Percentiles rank a stretch among this genome's conserved stretches.
phyloP scores from a whole-genome alignment of 768 basidiomycete genomes.

The Boletellus ananiceps region DNA sequence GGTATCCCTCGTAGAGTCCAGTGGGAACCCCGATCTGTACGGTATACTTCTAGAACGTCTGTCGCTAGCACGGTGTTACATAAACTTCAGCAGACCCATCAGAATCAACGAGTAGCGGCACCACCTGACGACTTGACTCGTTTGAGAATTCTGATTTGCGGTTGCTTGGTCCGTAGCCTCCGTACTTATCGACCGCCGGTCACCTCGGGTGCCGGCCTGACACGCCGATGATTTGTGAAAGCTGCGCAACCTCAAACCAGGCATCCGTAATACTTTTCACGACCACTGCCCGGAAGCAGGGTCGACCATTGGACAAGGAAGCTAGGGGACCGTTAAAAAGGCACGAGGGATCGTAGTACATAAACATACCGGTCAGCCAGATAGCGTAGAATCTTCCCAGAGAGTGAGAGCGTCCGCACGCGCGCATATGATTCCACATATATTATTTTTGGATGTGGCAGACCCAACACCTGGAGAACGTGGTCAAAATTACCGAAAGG shows the following conservation, averaged over 20 bases:
- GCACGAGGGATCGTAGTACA: conserved; percentile 41
- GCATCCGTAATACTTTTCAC: conserved; percentile 57
- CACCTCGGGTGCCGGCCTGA: too few relatives aligned
- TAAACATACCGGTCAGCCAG: conserved; percentile 76
- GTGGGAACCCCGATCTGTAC: too few relatives aligned
- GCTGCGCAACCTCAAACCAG: conserved; percentile 45
- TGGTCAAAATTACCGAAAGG: conserved; percentile 6
- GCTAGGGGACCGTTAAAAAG: conserved; percentile 32
- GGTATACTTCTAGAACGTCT: too few relatives aligned
- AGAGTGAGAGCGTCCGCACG: conserved; percentile 73
- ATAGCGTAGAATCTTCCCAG: conserved; percentile 75
- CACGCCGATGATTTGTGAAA: neutral
- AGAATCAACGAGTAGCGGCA: too few relatives aligned
- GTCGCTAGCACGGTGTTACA: too few relatives aligned
- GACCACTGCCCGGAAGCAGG: conserved; percentile 37
- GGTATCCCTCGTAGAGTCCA: too few relatives aligned
- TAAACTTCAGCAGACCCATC: too few relatives aligned
- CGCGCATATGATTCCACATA: conserved; percentile 96
- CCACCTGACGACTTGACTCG: too few relatives aligned
- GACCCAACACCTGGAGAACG: conserved; percentile 60
- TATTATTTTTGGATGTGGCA: conserved; percentile 66
- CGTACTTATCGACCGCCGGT: too few relatives aligned
- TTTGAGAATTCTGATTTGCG: too few relatives aligned
- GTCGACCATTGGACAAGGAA: conserved; percentile 92
- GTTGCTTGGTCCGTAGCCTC: too few relatives aligned